Evolutionary conservation across 176 grass and related monocot genomes (phyloP).

Genomic region (Rhynchospora pubera): DNA sequence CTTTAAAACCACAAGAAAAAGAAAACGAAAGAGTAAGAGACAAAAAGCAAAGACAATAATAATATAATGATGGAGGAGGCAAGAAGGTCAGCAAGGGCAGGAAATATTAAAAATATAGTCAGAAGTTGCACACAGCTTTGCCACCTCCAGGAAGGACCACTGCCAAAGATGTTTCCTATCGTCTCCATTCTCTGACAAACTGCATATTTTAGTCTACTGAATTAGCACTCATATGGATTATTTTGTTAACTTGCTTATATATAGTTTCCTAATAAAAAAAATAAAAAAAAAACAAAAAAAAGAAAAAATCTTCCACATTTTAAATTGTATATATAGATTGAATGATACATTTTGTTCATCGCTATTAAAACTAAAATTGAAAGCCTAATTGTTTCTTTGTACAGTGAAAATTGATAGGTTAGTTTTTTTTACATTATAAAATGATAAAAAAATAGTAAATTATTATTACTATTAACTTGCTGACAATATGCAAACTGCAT

Average conservation of each 20-base stretch:
- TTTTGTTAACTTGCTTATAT: not conserved
- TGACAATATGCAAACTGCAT: not conserved
- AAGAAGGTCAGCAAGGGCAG: not conserved
- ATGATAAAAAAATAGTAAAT: too few relatives aligned
- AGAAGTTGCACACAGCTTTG: not conserved
- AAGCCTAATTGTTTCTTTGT: too few relatives aligned
- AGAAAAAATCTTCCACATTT: not conserved
- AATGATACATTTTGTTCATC: too few relatives aligned
- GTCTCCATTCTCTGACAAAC: not conserved
- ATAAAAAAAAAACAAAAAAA: too few relatives aligned
- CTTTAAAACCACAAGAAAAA: not conserved
- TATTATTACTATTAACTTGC: too few relatives aligned
- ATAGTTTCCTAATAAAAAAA: not conserved
- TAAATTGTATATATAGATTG: too few relatives aligned
- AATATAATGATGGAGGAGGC: conserved; percentile 4
- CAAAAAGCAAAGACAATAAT: conserved; percentile 10
- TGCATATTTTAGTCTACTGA: not conserved
- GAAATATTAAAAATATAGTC: not conserved
- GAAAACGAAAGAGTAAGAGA: not conserved
- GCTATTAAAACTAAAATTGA: too few relatives aligned
- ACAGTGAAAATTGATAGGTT: too few relatives aligned
- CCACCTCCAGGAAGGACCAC: not conserved
- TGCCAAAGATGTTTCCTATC: not conserved
- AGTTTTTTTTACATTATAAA: too few relatives aligned
- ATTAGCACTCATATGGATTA: too few relatives aligned